A percentile compares a stretch with the other conserved stretches of the same genome.
phyloP scores from a whole-genome alignment of 2,329 filamentous ascomycete genomes.

The Hysterium pulicare region DNA sequence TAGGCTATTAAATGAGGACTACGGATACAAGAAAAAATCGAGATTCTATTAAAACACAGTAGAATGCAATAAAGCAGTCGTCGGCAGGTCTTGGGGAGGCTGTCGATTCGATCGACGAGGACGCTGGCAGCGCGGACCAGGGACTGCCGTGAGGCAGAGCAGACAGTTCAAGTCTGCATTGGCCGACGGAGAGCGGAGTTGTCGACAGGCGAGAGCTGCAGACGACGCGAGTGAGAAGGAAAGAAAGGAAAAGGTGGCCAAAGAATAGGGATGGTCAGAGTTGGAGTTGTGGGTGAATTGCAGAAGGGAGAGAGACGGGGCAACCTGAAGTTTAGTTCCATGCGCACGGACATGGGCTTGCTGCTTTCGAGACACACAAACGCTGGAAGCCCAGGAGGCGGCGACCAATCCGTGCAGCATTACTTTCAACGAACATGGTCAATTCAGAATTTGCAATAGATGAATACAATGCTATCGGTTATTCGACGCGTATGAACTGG shows the following conservation, averaged over 20 bases:
- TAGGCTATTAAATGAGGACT: slow-evolving; percentile 18
- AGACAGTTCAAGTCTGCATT: slow-evolving; percentile 39
- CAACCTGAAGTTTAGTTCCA: too few species aligned
- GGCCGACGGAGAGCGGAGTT: slow-evolving; percentile 20
- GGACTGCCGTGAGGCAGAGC: slow-evolving; percentile 29
- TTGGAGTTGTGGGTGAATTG: slow-evolving; percentile 3
- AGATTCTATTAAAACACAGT: slow-evolving; percentile 37
- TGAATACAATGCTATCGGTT: too few species aligned
- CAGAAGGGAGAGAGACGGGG: too few species aligned
- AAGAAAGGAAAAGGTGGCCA: slow-evolving; percentile 28
- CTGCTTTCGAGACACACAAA: too few species aligned
- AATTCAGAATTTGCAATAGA: too few species aligned
- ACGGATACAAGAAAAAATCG: slow-evolving; percentile 27
- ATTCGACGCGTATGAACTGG: too few species aligned
- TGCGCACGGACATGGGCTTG: too few species aligned
- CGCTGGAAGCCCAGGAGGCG: too few species aligned
- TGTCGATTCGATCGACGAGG: slow-evolving; percentile 29
- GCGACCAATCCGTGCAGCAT: too few species aligned
- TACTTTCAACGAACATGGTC: too few species aligned
- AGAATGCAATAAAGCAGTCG: slow-evolving; percentile 32
- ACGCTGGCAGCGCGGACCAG: slow-evolving; percentile 40
- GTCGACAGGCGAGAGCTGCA: slow-evolving; percentile 20
- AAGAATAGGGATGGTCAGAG: slow-evolving; percentile 31
- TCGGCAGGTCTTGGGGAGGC: slow-evolving; percentile 30
- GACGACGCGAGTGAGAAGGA: slow-evolving; percentile 20